Evolutionary conservation across 768 basidiomycete genomes (phyloP), one percentile per base, ranked within the genome.

Genomic region (Austroboletus festivus): DNA sequence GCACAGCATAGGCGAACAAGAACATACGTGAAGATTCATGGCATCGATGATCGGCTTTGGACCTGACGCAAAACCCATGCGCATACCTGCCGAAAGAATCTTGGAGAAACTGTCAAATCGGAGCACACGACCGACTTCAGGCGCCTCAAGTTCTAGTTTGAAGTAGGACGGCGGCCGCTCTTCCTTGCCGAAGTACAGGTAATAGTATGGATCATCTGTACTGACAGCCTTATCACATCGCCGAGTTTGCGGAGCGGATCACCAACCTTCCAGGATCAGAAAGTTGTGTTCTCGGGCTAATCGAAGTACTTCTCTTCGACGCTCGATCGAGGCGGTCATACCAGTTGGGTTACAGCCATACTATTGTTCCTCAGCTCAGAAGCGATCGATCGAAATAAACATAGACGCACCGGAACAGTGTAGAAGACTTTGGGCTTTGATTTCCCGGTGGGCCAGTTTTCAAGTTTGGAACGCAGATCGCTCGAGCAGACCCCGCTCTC

Each of bases 31-130:
- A 41, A 77, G 68, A 63, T 93, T 84, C 42, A 94, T 86, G 1
- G 80, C 80, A 42, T 80, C 71, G 16, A 90, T 61, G 30, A 96
- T 70, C 10, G 73, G 65, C 40, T 74, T 75, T 16, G 93, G 91
- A 8, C 88, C 92, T 8, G 85, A 82, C 3, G 80, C 82, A 61
- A 88, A 93, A 8, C 92, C 93, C 51, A 93, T 75, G 18, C 89
- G 82, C 60, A 91, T 80, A 12, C 89, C 88, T 19, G 83, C 77
- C 16, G 83, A 84, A 19, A 85, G 73, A 37, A 94, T 73, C 71
- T 96, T 96, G 46, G 87, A 91, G 46, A 95, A 74, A 61, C 88
- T 91, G 63, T 96, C 93, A 64, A 95, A 92, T 34, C 93, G 81
- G 18, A 95, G 57, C 33, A 95, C 91, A 12, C 85, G 80, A 3